A percentile compares a stretch with the other conserved stretches of the same genome.
Conservation (phyloP, 176 grass and related monocot species). For the Secale cereale region DNA sequence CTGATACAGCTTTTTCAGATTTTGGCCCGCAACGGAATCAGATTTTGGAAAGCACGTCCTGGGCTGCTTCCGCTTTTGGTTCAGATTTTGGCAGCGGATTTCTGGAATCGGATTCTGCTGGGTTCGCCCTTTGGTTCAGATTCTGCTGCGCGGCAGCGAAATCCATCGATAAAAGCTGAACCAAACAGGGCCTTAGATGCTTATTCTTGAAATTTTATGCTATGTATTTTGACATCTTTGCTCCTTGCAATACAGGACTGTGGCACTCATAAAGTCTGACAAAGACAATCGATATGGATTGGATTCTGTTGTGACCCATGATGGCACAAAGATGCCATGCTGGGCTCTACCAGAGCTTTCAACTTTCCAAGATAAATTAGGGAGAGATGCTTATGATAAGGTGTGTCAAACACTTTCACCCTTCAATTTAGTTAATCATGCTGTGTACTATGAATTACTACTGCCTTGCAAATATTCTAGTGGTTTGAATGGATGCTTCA, state of each 20-base stretch:
- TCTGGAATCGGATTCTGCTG: no score
- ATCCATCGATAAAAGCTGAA: no score
- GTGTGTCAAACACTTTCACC: constrained; percentile 24
- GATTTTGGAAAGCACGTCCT: no score
- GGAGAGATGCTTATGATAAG: constrained; percentile 68
- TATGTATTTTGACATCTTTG: not conserved
- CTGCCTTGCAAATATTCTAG: not conserved
- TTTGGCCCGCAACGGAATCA: no score
- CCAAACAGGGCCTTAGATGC: no score
- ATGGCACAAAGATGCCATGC: constrained; percentile 77
- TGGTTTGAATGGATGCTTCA: constrained; percentile 1
- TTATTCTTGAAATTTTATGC: not conserved
- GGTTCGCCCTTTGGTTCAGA: no score
- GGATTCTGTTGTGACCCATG: constrained; percentile 75
- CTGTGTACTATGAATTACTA: not conserved
- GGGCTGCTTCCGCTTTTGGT: no score
- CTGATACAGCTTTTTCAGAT: no score
- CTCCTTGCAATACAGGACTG: constrained; percentile 39
- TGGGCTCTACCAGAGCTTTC: constrained; percentile 64
- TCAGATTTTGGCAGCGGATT: no score
- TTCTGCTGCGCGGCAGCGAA: no score
- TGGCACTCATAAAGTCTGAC: constrained; percentile 77
- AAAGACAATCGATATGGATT: constrained; percentile 80
- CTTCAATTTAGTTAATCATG: not conserved
- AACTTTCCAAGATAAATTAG: constrained; percentile 61